Percentiles rank a stretch among this genome's conserved stretches.
These are phyloP conservation scores for Pochonia chlamydosporia DNA, from an alignment of 2,329 filamentous ascomycete species.

Conservation along the genomic window DNA sequence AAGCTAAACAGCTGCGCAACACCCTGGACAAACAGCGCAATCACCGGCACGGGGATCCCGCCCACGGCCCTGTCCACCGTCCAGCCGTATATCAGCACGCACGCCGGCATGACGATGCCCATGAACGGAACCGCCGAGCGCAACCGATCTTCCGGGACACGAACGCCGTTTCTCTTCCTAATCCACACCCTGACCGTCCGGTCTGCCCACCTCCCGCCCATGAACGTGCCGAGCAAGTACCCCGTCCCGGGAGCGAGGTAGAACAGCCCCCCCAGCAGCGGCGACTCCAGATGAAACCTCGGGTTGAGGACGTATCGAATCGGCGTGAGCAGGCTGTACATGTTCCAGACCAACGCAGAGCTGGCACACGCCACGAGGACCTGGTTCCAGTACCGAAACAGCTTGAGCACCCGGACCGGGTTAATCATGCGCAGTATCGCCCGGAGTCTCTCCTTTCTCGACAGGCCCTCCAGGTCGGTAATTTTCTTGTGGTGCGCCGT, in stretches of 20 bases:
- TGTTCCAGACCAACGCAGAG: conserved; percentile 66
- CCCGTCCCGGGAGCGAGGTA: conserved; percentile 69
- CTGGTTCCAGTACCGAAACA: conserved; percentile 66
- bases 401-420: conserved; percentile 55
- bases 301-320: conserved; percentile 72
- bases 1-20: conserved; percentile 72
- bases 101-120: conserved; percentile 50
- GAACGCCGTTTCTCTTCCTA: conserved; percentile 47
- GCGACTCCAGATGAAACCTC: conserved; percentile 60
- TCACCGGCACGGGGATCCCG: conserved; percentile 56
- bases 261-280: conserved; percentile 64
- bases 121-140: conserved; percentile 53
- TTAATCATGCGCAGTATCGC: conserved; percentile 60
- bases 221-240: conserved; percentile 62
- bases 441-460: conserved; percentile 38
- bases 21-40: conserved; percentile 70
- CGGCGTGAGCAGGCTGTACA: conserved; percentile 54
- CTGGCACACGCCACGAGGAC: conserved; percentile 53
- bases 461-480: conserved; percentile 53
- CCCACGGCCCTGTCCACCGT: conserved; percentile 42
- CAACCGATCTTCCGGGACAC: conserved; percentile 64
- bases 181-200: conserved; percentile 61
- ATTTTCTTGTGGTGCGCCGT: conserved; percentile 63
- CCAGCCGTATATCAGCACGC: conserved; percentile 59
- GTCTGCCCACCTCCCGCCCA: conserved; percentile 69